Conservation (phyloP, 1,284 basidiomycete species). For the Ceratobasidium sp. region DNA sequence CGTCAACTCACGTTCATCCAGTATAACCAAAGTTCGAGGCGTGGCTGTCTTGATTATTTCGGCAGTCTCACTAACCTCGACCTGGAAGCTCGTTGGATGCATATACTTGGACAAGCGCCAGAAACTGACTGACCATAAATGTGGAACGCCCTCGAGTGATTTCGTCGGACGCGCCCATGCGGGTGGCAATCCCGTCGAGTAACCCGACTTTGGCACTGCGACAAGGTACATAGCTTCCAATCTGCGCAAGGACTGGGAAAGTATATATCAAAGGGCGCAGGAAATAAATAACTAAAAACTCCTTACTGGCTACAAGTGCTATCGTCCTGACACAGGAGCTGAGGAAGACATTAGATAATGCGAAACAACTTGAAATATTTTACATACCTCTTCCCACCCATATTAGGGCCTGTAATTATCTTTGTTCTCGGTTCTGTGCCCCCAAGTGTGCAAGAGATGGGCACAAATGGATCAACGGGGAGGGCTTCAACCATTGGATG, state of each 20-base stretch:
- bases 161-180: conserved; percentile 75
- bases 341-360: conserved; percentile 39
- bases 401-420: conserved; percentile 76
- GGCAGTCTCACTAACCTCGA: conserved; percentile 94
- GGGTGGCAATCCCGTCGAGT: conserved; percentile 86
- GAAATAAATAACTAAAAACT: conserved; percentile 69
- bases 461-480: conserved; percentile 82
- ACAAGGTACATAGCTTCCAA: conserved; percentile 74
- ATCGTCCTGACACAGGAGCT: conserved; percentile 65
- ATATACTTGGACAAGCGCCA: conserved; percentile 84
- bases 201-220: conserved; percentile 76
- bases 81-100: conserved; percentile 59
- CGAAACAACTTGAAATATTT: not conserved
- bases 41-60: conserved; percentile 87
- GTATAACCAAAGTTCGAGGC: conserved; percentile 80
- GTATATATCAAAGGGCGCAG: conserved; percentile 73
- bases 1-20: conserved; percentile 68
- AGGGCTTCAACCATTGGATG: conserved; percentile 88
- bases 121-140: conserved; percentile 67
- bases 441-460: conserved; percentile 75
- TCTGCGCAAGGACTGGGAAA: conserved; percentile 67
- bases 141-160: conserved; percentile 54
- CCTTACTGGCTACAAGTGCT: conserved; percentile 51
- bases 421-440: conserved; percentile 68
- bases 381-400: conserved; percentile 40